phyloP scores from a whole-genome alignment of 2,329 filamentous ascomycete species.

The Ophiosphaerella narmari region DNA sequence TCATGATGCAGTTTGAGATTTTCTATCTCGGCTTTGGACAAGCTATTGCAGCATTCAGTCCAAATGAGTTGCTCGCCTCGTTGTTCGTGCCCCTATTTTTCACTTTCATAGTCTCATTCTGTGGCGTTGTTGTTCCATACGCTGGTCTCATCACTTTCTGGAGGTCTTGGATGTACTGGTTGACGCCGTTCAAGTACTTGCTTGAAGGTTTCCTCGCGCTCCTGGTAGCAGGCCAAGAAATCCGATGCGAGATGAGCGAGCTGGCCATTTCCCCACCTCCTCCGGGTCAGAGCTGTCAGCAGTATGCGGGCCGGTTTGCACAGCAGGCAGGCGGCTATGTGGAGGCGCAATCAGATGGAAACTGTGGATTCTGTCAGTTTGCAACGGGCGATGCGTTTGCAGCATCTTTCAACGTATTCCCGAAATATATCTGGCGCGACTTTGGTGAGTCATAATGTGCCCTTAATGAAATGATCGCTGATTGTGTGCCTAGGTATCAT shows the following conservation, averaged over 20 bases:
- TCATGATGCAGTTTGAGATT: constrained; percentile 68
- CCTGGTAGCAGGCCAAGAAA: constrained; percentile 58
- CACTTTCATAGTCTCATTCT: constrained; percentile 72
- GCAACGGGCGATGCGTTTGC: constrained; percentile 63
- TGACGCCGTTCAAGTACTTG: constrained; percentile 71
- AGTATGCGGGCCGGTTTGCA: constrained; percentile 62
- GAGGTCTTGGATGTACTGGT: constrained; percentile 55
- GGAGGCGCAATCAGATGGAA: constrained; percentile 56
- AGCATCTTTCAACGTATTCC: constrained; percentile 63
- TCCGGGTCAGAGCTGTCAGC: constrained; percentile 61
- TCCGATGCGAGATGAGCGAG: constrained; percentile 62
- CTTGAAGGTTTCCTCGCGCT: constrained; percentile 65
- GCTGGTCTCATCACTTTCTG: constrained; percentile 67
- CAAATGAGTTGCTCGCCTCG: constrained; percentile 69
- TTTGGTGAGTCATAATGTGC: constrained; percentile 59
- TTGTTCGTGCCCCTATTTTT: constrained; percentile 72
- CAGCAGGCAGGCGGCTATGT: constrained; percentile 65
- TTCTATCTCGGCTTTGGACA: constrained; percentile 70
- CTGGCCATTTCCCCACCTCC: constrained; percentile 66
- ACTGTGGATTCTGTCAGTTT: constrained; percentile 70
- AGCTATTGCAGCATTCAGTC: constrained; percentile 68
- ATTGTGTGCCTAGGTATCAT: constrained; percentile 21
- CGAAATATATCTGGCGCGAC: constrained; percentile 66
- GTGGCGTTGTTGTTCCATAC: constrained; percentile 75
- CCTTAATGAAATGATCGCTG: constrained; percentile 3